phyloP scores from a whole-genome alignment of 23 red algal species.

The Pyropia yezoensis region DNA sequence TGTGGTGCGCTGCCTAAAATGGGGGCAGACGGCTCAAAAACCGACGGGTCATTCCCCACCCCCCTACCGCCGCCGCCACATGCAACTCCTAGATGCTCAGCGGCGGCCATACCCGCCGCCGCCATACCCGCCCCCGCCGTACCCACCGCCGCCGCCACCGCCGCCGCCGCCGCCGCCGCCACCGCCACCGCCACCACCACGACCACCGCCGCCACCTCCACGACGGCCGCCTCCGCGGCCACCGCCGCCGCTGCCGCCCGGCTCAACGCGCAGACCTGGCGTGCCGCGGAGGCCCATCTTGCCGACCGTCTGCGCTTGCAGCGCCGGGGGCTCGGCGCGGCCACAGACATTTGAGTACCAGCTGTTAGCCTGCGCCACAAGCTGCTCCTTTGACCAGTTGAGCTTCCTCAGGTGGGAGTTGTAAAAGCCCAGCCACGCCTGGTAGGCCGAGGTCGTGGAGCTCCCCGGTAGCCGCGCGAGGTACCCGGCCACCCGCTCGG shows the following conservation, averaged over 20 bases:
- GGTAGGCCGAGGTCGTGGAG: conserved; percentile 27
- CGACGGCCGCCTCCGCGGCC: not conserved
- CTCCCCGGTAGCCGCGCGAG: conserved; percentile 12
- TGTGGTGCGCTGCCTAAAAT: too few species aligned
- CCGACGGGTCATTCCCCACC: not conserved
- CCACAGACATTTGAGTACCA: conserved; percentile 15
- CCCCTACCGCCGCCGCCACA: not conserved
- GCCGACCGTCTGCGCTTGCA: conserved; percentile 20
- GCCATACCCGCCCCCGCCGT: not conserved
- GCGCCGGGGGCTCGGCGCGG: conserved; percentile 19
- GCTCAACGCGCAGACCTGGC: conserved; percentile 19
- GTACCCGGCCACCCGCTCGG: not conserved
- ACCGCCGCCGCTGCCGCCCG: conserved; percentile 9
- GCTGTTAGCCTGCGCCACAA: conserved; percentile 16
- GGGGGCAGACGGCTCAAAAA: too few species aligned
- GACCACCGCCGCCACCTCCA: not conserved
- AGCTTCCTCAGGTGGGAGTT: conserved; percentile 18
- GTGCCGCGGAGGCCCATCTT: conserved; percentile 26
- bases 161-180: not conserved
- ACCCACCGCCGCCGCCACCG: not conserved
- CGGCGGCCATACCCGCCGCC: conserved; percentile 8
- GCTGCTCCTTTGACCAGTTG: conserved; percentile 21
- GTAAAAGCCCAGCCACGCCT: conserved; percentile 60
- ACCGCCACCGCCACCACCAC: conserved; percentile 15
- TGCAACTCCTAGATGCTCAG: conserved; percentile 1